Evolutionary conservation across 2,329 filamentous ascomycete genomes (phyloP).

Genomic region (Fusarium sp.): DNA sequence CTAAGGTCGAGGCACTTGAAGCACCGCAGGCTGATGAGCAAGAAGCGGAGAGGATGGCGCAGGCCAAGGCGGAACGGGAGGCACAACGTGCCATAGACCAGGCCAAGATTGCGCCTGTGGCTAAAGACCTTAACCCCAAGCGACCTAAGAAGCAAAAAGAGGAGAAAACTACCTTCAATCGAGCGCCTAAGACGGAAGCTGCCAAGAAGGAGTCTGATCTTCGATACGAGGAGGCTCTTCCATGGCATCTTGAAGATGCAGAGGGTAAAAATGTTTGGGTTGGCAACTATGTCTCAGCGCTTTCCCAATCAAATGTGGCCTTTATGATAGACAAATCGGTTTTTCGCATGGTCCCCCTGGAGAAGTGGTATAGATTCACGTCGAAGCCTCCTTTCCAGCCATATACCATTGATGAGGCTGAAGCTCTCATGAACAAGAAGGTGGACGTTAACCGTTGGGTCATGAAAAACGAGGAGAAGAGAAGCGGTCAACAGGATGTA

Average conservation of each 20-base stretch:
- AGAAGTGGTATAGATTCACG: conserved; percentile 95
- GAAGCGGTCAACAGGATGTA: conserved; percentile 67
- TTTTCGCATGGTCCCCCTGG: conserved; percentile 89
- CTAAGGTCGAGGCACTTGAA: conserved; percentile 69
- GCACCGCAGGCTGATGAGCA: conserved; percentile 65
- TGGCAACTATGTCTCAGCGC: conserved; percentile 87
- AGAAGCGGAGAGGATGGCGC: conserved; percentile 75
- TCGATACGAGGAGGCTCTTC: conserved; percentile 94
- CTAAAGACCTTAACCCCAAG: conserved; percentile 68
- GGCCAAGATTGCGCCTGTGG: conserved; percentile 91
- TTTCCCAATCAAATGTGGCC: conserved; percentile 88
- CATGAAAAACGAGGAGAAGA: conserved; percentile 75
- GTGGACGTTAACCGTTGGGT: conserved; percentile 84
- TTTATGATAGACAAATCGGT: conserved; percentile 76
- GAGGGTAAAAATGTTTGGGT: conserved; percentile 96
- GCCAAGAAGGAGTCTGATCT: conserved; percentile 79
- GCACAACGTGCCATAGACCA: conserved; percentile 88
- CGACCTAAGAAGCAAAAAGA: conserved; percentile 75
- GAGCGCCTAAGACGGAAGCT: conserved; percentile 83
- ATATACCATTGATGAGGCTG: conserved; percentile 85
- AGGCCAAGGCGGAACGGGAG: conserved; percentile 82
- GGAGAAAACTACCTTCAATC: conserved; percentile 89
- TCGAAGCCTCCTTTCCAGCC: conserved; percentile 83
- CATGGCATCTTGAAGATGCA: conserved; percentile 97
- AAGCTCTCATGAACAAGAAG: conserved; percentile 85